phyloP scores from a whole-genome alignment of 805 yeast genomes.

The Candida berthetii region DNA sequence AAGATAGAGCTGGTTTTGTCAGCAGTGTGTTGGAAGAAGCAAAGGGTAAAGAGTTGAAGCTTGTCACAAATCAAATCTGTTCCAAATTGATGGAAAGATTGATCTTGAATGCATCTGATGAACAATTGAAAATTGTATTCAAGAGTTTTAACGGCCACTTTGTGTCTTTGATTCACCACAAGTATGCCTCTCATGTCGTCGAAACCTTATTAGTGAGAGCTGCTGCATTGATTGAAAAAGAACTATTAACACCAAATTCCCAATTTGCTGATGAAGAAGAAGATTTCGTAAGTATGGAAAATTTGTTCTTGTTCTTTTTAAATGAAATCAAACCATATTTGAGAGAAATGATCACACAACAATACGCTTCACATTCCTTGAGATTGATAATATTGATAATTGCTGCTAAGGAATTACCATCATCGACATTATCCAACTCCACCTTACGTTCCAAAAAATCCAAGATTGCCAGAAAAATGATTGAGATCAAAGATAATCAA shows the following conservation, averaged over 20 bases:
- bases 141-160: conserved; percentile 69
- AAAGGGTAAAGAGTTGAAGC: conserved; percentile 81
- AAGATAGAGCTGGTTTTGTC: conserved; percentile 70
- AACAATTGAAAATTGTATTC: conserved; percentile 61
- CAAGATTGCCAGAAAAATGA: conserved; percentile 89
- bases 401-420: conserved; percentile 75
- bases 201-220: conserved; percentile 77
- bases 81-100: conserved; percentile 89
- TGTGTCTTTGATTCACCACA: conserved; percentile 73
- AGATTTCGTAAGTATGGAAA: conserved; percentile 54
- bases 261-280: conserved; percentile 25
- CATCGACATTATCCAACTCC: conserved; percentile 61
- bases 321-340: conserved; percentile 60
- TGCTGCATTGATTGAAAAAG: conserved; percentile 73
- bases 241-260: conserved; percentile 43
- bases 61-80: conserved; percentile 91
- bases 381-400: conserved; percentile 65
- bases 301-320: conserved; percentile 55
- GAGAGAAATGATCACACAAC: conserved; percentile 57
- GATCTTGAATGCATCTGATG: conserved; percentile 56
- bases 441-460: conserved; percentile 77
- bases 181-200: conserved; percentile 89
- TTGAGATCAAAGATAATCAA: conserved; percentile 74
- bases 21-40: conserved; percentile 79
- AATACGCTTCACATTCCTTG: conserved; percentile 84